Percentiles rank a stretch among this genome's conserved stretches.
phyloP scores from a whole-genome alignment of 139 green algal species.

The Chlorella sp. region DNA sequence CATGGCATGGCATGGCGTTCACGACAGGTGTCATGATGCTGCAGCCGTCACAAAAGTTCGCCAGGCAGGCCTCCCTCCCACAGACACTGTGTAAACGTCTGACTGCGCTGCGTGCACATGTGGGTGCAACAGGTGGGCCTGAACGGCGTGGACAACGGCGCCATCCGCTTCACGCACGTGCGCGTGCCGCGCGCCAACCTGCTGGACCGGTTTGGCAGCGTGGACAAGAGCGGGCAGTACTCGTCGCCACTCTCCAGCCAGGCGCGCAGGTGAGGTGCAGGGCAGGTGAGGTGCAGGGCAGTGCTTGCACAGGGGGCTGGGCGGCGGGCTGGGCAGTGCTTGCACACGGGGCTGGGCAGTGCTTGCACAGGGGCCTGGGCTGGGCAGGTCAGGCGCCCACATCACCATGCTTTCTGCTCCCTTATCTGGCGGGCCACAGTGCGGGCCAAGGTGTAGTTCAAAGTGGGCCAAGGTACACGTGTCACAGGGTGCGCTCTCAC shows the following conservation, averaged over 20 bases:
- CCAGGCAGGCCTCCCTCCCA: too few species aligned
- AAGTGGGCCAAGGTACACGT: too few species aligned
- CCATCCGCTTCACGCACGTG: slow-evolving; percentile 74
- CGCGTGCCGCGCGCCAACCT: slow-evolving; percentile 68
- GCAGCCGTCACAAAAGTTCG: too few species aligned
- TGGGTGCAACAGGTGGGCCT: slow-evolving; percentile 76
- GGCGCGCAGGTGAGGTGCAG: slow-evolving; percentile 22
- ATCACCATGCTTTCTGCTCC: too few species aligned
- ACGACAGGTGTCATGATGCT: too few species aligned
- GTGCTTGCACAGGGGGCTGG: neutral
- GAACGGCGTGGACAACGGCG: slow-evolving; percentile 90
- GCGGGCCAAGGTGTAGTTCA: too few species aligned
- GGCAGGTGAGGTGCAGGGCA: neutral
- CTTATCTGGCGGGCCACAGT: too few species aligned
- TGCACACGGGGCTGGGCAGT: neutral
- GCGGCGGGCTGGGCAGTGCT: neutral
- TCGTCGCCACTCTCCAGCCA: slow-evolving; percentile 51
- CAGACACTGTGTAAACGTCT: too few species aligned
- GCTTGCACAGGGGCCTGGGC: neutral
- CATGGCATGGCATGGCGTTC: too few species aligned
- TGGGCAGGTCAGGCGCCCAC: too few species aligned
- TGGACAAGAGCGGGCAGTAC: slow-evolving; percentile 74
- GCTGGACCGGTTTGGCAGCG: slow-evolving; percentile 70
- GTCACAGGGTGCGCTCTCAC: too few species aligned
- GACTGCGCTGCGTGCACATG: too few species aligned